These are phyloP conservation scores for Prunus yedoensis DNA, from an alignment of 331 rosid genomes.

Conservation along the genomic window DNA sequence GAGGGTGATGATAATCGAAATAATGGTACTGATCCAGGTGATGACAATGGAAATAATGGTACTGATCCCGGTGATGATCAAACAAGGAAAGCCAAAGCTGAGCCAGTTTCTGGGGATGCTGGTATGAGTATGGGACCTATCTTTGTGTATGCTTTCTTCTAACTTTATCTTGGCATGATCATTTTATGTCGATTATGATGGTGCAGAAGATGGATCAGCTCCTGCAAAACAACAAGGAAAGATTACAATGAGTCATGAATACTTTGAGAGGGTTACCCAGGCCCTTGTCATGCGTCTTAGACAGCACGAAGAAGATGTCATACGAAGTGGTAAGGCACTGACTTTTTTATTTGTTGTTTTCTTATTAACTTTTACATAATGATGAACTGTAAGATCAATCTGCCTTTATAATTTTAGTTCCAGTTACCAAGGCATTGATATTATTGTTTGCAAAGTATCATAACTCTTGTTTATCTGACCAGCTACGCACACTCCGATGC, in stretches of 20 bases:
- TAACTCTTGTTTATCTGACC: background rate
- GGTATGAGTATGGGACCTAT: conserved; percentile 38
- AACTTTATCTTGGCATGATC: background rate
- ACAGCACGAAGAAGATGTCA: conserved; percentile 77
- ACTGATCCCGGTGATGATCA: conserved; percentile 41
- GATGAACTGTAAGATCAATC: conserved; percentile 4
- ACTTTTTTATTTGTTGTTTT: conserved; percentile 21
- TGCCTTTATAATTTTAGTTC: background rate
- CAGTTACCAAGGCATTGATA: background rate
- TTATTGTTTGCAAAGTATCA: background rate
- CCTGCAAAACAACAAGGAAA: conserved; percentile 46
- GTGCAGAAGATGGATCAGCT: conserved; percentile 50
- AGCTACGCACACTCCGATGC: background rate
- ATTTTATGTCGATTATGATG: conserved; percentile 28
- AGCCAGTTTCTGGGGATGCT: conserved; percentile 51
- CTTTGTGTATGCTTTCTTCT: conserved; percentile 5
- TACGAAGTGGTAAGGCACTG: conserved; percentile 46
- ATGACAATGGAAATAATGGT: conserved; percentile 36
- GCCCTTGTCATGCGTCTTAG: conserved; percentile 92
- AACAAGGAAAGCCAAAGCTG: conserved; percentile 40
- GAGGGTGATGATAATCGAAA: conserved; percentile 36
- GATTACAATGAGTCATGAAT: conserved; percentile 67
- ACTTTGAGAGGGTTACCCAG: conserved; percentile 78
- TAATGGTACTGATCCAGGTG: conserved; percentile 33
- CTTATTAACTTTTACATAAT: conserved; percentile 9